Evolutionary conservation across 805 yeast species (phyloP).

Genomic region (Kurtzmaniella fragi): DNA sequence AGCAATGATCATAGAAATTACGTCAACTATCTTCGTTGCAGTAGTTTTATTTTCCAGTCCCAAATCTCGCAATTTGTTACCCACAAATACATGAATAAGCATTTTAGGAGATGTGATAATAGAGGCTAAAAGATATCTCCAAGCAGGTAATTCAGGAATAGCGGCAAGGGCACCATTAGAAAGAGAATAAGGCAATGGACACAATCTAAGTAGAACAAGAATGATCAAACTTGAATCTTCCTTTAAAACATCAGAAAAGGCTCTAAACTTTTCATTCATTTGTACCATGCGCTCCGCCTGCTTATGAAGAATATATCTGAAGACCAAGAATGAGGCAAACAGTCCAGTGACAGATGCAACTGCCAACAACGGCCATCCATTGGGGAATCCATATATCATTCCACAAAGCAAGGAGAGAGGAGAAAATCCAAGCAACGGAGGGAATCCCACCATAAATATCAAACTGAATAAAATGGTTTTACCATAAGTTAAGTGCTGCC

Average conservation of each 20-base stretch:
- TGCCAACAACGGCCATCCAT: constrained; percentile 77
- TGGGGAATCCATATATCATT: constrained; percentile 72
- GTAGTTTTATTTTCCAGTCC: constrained; percentile 52
- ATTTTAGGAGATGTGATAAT: constrained; percentile 77
- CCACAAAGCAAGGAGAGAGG: constrained; percentile 65
- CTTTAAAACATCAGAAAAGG: constrained; percentile 67
- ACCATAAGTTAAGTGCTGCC: constrained; percentile 37
- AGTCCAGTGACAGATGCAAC: constrained; percentile 70
- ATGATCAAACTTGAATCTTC: constrained; percentile 63
- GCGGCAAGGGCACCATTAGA: constrained; percentile 92
- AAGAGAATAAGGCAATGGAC: constrained; percentile 91
- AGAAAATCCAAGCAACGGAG: constrained; percentile 85
- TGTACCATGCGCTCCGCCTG: constrained; percentile 59
- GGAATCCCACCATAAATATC: constrained; percentile 72
- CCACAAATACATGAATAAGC: constrained; percentile 71
- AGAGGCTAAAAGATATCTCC: constrained; percentile 66
- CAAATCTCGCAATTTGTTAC: constrained; percentile 64
- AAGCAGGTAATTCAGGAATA: constrained; percentile 65
- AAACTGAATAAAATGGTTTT: constrained; percentile 44
- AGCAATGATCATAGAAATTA: constrained; percentile 57
- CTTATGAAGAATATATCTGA: constrained; percentile 51
- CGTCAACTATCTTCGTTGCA: constrained; percentile 53
- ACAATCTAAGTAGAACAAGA: constrained; percentile 67
- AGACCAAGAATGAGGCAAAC: constrained; percentile 63
- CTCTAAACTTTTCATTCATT: constrained; percentile 60